Evolutionary conservation across 768 basidiomycete genomes (phyloP).

Genomic region (Agaricus bisporus): DNA sequence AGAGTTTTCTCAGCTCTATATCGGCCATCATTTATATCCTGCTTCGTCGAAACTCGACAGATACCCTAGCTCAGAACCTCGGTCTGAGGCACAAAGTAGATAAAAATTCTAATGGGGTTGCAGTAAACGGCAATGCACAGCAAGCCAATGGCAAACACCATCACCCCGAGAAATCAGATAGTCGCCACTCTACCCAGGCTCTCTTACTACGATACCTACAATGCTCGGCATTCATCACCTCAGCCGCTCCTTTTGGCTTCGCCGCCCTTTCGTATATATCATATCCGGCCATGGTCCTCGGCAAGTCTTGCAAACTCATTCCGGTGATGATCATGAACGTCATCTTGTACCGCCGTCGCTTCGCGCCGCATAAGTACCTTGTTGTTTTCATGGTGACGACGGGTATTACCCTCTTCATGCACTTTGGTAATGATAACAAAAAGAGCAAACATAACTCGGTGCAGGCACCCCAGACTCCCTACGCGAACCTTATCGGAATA

Average conservation of each 20-base stretch:
- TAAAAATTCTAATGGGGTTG: conserved; percentile 20
- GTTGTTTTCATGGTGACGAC: conserved; percentile 90
- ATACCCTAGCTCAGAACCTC: conserved; percentile 49
- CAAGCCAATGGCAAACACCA: conserved; percentile 29
- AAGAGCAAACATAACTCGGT: conserved; percentile 31
- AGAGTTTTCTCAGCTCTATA: conserved; percentile 71
- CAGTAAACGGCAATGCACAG: conserved; percentile 22
- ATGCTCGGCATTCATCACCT: conserved; percentile 81
- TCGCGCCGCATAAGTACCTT: conserved; percentile 91
- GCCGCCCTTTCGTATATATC: conserved; percentile 92
- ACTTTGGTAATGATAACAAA: conserved; percentile 59
- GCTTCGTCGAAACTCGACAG: conserved; percentile 47
- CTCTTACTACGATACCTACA: conserved; percentile 77
- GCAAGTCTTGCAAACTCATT: conserved; percentile 98
- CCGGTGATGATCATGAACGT: conserved; percentile 99
- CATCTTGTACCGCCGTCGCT: conserved; percentile 86
- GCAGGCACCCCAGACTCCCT: conserved; percentile 28
- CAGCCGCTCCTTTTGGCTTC: conserved; percentile 94
- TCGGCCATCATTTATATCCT: conserved; percentile 76
- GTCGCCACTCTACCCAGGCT: conserved; percentile 32
- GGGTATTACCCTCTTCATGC: conserved; percentile 94
- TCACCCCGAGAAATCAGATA: conserved; percentile 24
- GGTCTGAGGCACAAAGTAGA: conserved; percentile 45
- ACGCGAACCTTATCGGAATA: conserved; percentile 65
- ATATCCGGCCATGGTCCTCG: conserved; percentile 98